Conservation (phyloP, 148 eudicot genomes). For the Chenopodium suecicum region DNA sequence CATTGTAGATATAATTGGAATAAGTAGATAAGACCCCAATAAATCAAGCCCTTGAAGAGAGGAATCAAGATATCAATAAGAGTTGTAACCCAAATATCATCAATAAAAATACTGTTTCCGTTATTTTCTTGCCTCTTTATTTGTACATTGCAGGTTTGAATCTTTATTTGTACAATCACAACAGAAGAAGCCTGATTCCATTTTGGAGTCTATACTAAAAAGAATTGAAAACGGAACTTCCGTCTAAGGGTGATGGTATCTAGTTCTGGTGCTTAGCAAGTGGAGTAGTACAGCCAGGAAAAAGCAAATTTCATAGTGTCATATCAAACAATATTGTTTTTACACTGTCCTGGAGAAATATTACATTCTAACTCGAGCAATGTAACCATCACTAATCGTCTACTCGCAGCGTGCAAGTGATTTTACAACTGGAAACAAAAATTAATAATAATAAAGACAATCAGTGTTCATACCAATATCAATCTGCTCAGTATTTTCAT, state of each 20-base stretch:
- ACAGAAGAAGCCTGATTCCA: not conserved
- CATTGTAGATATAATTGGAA: too few relatives aligned
- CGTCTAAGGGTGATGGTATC: not conserved
- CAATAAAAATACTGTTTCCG: too few relatives aligned
- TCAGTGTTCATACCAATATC: slow-evolving; percentile 28
- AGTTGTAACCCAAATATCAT: too few relatives aligned
- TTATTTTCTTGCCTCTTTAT: too few relatives aligned
- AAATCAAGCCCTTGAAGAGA: too few relatives aligned
- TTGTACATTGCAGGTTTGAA: too few relatives aligned
- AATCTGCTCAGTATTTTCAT: too few relatives aligned
- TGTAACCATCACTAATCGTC: not conserved
- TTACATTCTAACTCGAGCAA: not conserved
- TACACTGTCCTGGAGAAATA: not conserved
- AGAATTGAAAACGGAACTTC: not conserved
- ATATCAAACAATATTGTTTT: not conserved
- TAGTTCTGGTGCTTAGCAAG: too few relatives aligned
- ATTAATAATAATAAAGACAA: not conserved
- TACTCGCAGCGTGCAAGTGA: slow-evolving; percentile 32
- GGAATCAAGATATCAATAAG: too few relatives aligned
- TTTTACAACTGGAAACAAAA: not conserved
- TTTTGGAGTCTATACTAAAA: not conserved
- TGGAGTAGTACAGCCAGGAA: not conserved
- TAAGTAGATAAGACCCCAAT: too few relatives aligned
- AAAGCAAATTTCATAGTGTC: not conserved
- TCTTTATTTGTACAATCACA: not conserved